phyloP scores from a whole-genome alignment of 805 yeast species.

The Zygotorulaspora sp. region DNA sequence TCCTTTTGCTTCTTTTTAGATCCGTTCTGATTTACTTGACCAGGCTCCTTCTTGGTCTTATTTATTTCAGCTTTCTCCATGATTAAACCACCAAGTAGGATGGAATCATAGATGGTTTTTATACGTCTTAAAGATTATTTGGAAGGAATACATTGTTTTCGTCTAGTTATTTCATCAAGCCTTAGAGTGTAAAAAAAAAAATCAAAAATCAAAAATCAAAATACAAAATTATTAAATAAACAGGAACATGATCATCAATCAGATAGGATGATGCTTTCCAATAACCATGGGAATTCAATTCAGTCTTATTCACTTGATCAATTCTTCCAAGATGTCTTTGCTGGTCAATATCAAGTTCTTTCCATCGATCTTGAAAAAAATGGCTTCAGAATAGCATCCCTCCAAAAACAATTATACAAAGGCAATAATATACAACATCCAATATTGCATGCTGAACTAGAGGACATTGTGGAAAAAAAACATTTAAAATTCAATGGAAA shows the following conservation, averaged over 20 bases:
- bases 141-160: no score
- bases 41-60: neutral
- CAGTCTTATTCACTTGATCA: slow-evolving; percentile 15
- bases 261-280: neutral
- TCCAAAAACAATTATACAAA: slow-evolving; percentile 33
- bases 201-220: no score
- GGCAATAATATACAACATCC: slow-evolving; percentile 1
- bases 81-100: no score
- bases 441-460: slow-evolving; percentile 14
- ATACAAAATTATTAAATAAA: no score
- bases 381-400: slow-evolving; percentile 33
- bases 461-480: slow-evolving; percentile 19
- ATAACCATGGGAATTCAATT: neutral
- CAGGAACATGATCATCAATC: neutral
- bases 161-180: no score
- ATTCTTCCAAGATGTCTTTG: slow-evolving; percentile 20
- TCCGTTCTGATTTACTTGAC: slow-evolving; percentile 1
- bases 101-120: no score
- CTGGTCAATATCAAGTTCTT: slow-evolving; percentile 24
- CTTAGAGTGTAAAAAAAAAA: no score
- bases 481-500: slow-evolving; percentile 14
- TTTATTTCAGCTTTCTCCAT: neutral
- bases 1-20: slow-evolving; percentile 1
- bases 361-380: slow-evolving; percentile 28
- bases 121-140: no score